These are phyloP conservation scores for Rhodofomes roseus DNA, from an alignment of 1,284 basidiomycete genomes.

Conservation along the genomic window DNA sequence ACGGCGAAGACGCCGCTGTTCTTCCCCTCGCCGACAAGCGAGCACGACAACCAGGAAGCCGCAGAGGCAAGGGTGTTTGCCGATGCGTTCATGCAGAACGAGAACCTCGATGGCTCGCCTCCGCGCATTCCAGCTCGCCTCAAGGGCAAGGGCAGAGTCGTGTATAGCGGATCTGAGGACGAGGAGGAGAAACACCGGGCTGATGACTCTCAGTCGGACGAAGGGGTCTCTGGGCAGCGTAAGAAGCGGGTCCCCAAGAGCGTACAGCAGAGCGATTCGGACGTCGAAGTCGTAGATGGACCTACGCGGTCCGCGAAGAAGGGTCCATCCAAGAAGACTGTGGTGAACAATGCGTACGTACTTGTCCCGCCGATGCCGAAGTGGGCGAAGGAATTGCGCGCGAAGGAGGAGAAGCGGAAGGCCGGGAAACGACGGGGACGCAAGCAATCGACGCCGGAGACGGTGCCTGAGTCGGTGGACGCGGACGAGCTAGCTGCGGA, in stretches of 20 bases:
- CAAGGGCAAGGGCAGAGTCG: constrained; percentile 1
- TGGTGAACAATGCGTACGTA: constrained; percentile 3
- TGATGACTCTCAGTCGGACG: neutral
- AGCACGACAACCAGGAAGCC: neutral
- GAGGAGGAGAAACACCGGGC: neutral
- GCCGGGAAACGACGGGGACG: neutral
- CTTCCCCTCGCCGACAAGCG: constrained; percentile 20
- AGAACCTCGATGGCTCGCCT: neutral
- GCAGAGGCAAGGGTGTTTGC: neutral
- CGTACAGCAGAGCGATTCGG: neutral
- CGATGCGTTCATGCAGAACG: neutral
- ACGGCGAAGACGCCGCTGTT: constrained; percentile 16
- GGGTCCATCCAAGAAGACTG: neutral
- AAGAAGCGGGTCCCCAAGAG: neutral
- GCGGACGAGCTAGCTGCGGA: constrained; percentile 14
- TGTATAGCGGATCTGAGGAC: neutral
- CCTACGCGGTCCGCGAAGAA: neutral
- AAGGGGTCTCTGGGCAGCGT: neutral
- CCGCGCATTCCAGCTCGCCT: neutral
- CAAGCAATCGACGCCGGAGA: neutral
- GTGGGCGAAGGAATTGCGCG: constrained; percentile 20
- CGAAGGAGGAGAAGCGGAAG: constrained; percentile 2
- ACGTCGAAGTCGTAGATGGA: neutral
- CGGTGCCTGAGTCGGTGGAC: constrained; percentile 5
- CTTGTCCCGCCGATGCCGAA: constrained; percentile 20